phyloP scores from a whole-genome alignment of 2,329 filamentous ascomycete species.

The Trichoderma pleuroti region DNA sequence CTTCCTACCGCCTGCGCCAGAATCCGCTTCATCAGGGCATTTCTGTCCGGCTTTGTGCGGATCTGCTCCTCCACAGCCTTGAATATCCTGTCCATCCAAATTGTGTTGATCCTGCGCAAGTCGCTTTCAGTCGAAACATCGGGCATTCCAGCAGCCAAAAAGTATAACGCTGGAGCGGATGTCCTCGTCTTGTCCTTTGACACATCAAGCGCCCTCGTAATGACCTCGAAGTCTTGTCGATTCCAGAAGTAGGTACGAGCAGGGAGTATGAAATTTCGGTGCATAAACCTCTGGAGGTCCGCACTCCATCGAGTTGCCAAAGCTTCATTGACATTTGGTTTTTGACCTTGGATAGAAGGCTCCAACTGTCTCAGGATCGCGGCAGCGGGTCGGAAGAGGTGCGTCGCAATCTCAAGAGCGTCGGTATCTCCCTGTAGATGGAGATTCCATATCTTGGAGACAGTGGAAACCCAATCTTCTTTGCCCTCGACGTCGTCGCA shows the following conservation, averaged over 20 bases:
- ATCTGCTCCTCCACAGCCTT: slow-evolving; percentile 31
- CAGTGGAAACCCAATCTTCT: slow-evolving; percentile 46
- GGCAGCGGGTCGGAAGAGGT: slow-evolving; percentile 41
- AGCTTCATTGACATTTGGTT: slow-evolving; percentile 18
- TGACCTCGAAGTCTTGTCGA: slow-evolving; percentile 39
- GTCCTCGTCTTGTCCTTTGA: slow-evolving; percentile 34
- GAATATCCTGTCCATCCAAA: slow-evolving; percentile 39
- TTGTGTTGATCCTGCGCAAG: slow-evolving; percentile 34
- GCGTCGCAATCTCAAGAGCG: slow-evolving; percentile 45
- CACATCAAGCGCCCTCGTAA: slow-evolving; percentile 41
- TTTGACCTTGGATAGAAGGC: slow-evolving; percentile 25
- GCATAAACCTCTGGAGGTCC: slow-evolving; percentile 48
- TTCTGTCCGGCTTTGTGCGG: slow-evolving; percentile 25
- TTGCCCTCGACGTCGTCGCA: slow-evolving; percentile 36
- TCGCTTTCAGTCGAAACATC: slow-evolving; percentile 27
- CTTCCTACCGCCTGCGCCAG: slow-evolving; percentile 30
- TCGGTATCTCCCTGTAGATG: slow-evolving; percentile 50
- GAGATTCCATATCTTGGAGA: slow-evolving; percentile 50
- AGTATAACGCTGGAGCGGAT: slow-evolving; percentile 45
- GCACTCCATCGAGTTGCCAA: slow-evolving; percentile 40
- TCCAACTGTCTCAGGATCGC: slow-evolving; percentile 42
- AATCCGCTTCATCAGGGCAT: slow-evolving; percentile 31
- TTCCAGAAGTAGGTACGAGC: slow-evolving; percentile 47
- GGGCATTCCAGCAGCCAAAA: slow-evolving; percentile 35
- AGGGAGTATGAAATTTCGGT: slow-evolving; percentile 50